These are phyloP conservation scores for Neurospora sp. DNA, from an alignment of 2,329 filamentous ascomycete species.

Conservation along the genomic window DNA sequence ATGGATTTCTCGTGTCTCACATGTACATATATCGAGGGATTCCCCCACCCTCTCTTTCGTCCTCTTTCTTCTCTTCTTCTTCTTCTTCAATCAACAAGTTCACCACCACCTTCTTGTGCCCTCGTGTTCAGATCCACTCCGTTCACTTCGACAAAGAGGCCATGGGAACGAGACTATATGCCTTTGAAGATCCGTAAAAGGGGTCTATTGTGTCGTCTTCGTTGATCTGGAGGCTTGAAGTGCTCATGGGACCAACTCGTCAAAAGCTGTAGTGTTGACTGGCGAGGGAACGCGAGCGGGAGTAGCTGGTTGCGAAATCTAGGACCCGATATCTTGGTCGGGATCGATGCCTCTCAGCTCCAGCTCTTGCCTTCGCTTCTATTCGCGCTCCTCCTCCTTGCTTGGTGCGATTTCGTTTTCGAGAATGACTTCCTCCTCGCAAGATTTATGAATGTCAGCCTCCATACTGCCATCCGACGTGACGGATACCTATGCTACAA, in stretches of 20 bases:
- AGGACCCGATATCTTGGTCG: background rate
- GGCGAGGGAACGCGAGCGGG: background rate
- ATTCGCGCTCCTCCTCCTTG: slow-evolving; percentile 15
- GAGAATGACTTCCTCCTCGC: slow-evolving; percentile 17
- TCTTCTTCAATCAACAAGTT: no score
- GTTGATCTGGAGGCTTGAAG: slow-evolving; percentile 2
- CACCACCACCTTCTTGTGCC: no score
- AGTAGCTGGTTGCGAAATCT: background rate
- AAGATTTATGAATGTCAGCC: slow-evolving; percentile 11
- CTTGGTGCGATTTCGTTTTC: slow-evolving; percentile 14
- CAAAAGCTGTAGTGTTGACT: slow-evolving; percentile 8
- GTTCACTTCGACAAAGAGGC: no score
- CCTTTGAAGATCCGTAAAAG: no score
- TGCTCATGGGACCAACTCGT: slow-evolving; percentile 10
- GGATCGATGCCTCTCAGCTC: slow-evolving; percentile 12
- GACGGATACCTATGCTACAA: background rate
- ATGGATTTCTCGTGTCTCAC: no score
- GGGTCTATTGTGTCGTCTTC: no score
- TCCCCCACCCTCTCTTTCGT: no score
- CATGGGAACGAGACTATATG: no score
- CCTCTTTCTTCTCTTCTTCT: no score
- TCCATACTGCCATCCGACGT: background rate
- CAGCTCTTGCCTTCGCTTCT: slow-evolving; percentile 10
- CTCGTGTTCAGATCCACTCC: no score
- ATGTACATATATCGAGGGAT: no score